These are phyloP conservation scores for Triticum timopheevii DNA, from an alignment of 176 grass and related monocot genomes.

Conservation along the genomic window DNA sequence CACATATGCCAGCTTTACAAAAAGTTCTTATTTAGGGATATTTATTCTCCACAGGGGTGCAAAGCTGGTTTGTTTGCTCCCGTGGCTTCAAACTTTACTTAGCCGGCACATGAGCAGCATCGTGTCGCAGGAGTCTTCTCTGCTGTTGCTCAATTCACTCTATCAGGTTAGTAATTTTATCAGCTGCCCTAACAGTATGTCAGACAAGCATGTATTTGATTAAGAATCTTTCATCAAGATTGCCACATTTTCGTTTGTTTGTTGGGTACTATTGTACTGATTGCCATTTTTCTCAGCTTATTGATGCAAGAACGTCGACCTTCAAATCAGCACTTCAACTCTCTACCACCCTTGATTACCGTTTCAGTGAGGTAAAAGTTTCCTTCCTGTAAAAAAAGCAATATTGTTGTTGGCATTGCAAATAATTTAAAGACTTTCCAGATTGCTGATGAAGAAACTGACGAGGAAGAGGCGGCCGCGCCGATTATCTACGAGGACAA, in stretches of 20 bases:
- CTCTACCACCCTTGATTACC: constrained; percentile 76
- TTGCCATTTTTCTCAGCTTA: constrained; percentile 50
- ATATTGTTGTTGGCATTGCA: neutral
- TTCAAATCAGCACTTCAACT: constrained; percentile 70
- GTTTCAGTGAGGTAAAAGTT: constrained; percentile 54
- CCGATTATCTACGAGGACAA: constrained; percentile 73
- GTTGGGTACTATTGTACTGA: constrained; percentile 3
- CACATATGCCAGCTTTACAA: neutral
- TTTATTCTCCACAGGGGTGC: constrained; percentile 52
- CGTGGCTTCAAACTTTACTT: constrained; percentile 82
- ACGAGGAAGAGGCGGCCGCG: constrained; percentile 35
- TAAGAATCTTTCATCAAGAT: constrained; percentile 2
- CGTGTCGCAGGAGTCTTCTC: constrained; percentile 77
- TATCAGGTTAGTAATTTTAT: constrained; percentile 61
- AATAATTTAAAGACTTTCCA: constrained; percentile 37
- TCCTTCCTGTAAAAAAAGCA: neutral
- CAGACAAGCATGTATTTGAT: neutral
- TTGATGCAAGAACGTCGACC: constrained; percentile 85
- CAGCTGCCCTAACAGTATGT: neutral
- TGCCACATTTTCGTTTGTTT: neutral
- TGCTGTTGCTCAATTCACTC: constrained; percentile 73
- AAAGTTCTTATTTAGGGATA: neutral
- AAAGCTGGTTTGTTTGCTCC: constrained; percentile 64
- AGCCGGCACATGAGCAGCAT: constrained; percentile 74
- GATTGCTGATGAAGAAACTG: constrained; percentile 68